Evolutionary conservation across 352 stramenopile species (phyloP), one percentile per base, ranked within the genome.

Genomic region (Discostella stelligera): DNA sequence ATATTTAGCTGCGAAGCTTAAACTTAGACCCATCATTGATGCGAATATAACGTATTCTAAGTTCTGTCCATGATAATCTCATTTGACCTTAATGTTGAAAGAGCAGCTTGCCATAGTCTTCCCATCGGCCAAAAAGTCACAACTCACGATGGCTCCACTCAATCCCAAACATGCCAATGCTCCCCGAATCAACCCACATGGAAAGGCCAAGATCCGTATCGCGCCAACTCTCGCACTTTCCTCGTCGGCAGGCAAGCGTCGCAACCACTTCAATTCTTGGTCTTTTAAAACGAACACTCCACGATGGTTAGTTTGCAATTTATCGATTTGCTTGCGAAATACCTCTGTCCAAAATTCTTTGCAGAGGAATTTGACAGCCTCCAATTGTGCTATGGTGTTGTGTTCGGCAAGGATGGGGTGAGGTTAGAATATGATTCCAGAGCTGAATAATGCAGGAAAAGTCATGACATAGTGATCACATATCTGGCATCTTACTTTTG

Each of bases 321-420:
- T 98, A 83, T 98, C 96, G 82, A 98, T 98, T 85, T 98, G 95
- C 80, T 98, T 98, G 66, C 97, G 95, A 82, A 98, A 98, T 55
- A 98, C 95, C 61, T 97, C 87, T 74, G 95, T 97, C 96, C 96
- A 98, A 68, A 98, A 96, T 83, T 98, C 96, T 83, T 98, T 98
- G 89, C 96, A 98, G 37, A 98, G 82, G 82, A 98, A 98, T 88
- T 98, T 98, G 78, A 98, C 97, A 63, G 97, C 94, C 66, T 98
- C 96, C 58, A 98, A 88, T 77, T 93, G 87, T 13, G 80, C 39
- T 66, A 41, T 9, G 9, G 9, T n/a, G 32, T 53, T 53, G 10
- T 55, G 49, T 30, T 66, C 30, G 5, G 2, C 8, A 55, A 21
- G 21, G 25, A n/a, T n/a, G n/a, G n/a, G n/a, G n/a, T 1, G 25